Evolutionary conservation across 164 flowering plant species (phyloP).

Genomic region (Berberis thunbergii): DNA sequence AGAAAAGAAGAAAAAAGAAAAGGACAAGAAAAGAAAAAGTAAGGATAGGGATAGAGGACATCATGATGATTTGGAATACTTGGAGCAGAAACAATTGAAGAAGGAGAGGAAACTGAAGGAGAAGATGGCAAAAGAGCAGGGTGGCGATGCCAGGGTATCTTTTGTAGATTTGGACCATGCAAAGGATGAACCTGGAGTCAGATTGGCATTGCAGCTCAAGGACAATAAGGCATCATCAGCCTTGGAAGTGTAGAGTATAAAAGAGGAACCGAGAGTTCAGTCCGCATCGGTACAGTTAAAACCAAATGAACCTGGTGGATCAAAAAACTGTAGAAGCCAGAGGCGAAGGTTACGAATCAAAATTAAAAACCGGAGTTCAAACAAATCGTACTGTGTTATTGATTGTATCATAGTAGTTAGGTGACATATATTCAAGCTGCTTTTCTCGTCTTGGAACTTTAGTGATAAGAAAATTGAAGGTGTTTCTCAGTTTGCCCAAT

Average conservation of each 20-base stretch:
- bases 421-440: background rate
- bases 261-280: slow-evolving; percentile 18
- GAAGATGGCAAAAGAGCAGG: slow-evolving; percentile 41
- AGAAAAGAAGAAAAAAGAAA: slow-evolving; percentile 40
- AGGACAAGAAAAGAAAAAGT: slow-evolving; percentile 52
- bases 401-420: background rate
- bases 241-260: slow-evolving; percentile 8
- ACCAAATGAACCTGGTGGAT: slow-evolving; percentile 28
- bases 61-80: slow-evolving; percentile 56
- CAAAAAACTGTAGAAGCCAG: slow-evolving; percentile 22
- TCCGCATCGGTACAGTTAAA: slow-evolving; percentile 16
- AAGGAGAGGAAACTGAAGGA: slow-evolving; percentile 70
- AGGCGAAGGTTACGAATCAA: slow-evolving; percentile 22
- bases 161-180: slow-evolving; percentile 12
- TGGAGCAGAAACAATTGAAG: slow-evolving; percentile 66
- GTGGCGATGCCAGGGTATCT: slow-evolving; percentile 17
- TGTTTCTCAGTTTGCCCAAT: too few species aligned
- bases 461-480: too few species aligned
- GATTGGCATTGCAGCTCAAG: slow-evolving; percentile 17
- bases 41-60: slow-evolving; percentile 25
- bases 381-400: background rate
- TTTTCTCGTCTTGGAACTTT: background rate
- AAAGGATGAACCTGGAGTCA: slow-evolving; percentile 14
- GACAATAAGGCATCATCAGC: slow-evolving; percentile 21
- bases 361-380: slow-evolving; percentile 8